A percentile compares a stretch with the other conserved stretches of the same genome.
phyloP scores from a whole-genome alignment of 768 basidiomycete genomes.

The Phylloporus arenicola region DNA sequence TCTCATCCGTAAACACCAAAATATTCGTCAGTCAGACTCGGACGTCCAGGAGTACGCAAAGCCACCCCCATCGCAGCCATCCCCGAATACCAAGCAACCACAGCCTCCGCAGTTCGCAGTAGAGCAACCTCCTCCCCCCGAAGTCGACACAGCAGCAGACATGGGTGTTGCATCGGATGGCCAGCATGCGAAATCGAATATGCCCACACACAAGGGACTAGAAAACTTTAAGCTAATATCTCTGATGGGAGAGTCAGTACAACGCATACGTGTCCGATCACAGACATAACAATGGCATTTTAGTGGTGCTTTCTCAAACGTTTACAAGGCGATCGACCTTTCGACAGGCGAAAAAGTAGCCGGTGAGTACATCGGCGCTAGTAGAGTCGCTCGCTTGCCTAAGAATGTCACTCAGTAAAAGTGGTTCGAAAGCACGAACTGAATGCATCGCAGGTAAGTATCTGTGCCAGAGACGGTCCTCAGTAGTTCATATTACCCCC shows the following conservation, averaged over 20 bases:
- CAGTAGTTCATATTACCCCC: conserved; percentile 25
- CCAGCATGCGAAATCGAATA: conserved; percentile 61
- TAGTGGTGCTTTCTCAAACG: conserved; percentile 97
- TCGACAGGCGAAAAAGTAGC: conserved; percentile 75
- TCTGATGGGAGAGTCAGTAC: conserved; percentile 91
- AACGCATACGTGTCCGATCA: not conserved
- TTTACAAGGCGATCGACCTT: conserved; percentile 86
- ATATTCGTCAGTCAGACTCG: conserved; percentile 42
- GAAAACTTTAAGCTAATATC: conserved; percentile 71
- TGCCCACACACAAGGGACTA: conserved; percentile 84
- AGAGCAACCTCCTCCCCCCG: conserved; percentile 31
- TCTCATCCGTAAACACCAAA: conserved; percentile 73
- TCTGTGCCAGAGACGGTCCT: conserved; percentile 11
- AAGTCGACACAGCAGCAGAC: conserved; percentile 7
- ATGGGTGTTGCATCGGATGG: conserved; percentile 67
- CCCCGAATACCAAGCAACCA: conserved; percentile 27
- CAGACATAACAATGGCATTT: conserved; percentile 15
- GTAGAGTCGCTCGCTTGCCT: not conserved
- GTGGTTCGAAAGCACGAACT: conserved; percentile 92
- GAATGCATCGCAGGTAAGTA: conserved; percentile 83
- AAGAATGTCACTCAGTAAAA: conserved; percentile 56
- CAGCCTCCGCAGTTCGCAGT: conserved; percentile 34
- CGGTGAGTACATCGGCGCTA: conserved; percentile 39
- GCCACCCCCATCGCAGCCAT: conserved; percentile 9
- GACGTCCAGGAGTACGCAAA: conserved; percentile 25